Base-by-base conservation (phyloP, 2,329 filamentous ascomycete species). In the Curvularia eragrostidis region DNA sequence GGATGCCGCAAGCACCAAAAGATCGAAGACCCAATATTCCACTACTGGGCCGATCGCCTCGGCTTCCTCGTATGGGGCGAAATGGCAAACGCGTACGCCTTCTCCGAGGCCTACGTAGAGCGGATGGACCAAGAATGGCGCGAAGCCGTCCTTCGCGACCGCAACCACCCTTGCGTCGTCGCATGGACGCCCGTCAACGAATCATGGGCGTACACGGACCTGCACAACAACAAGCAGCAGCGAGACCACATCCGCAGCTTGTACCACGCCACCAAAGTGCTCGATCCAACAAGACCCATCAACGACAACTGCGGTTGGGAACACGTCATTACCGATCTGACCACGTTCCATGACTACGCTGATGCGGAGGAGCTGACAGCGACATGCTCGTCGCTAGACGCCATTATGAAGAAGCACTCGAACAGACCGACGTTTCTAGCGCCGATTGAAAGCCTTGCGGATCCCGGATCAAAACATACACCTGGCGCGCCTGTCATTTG, bases 281-380 rank as follows among this genome's bases (percentile, higher is more conserved):
- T 90, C 1, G 88, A 90, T 62, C 80, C 84, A 1, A 88, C 84
- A 0, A 78, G 88, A 5, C 86, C 86, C 15, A 81, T 90, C 67
- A 90, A 90, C 67, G 87, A 90, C 72, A 90, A 90, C 73, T 90
- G 87, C 63, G 88, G 88, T 32, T 90, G 88, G 88, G 87, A 90
- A 67, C 87, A 89, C 61, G 86, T 89, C 5, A 65, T 80, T 10
- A 87, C 85, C 0, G 87, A 90, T 63, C 76, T 90, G 2, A 85
- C 84, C 23, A 89, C 87, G 0, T 90, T 88, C 78, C 88, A 90
- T 70, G 87, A 90, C 72, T 90, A 90, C 69, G 79, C 80, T 18
- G 87, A 89, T 65, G 84, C 79, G 0, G 78, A 82, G 0, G 82
- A 81, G 21, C 80, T 90, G 6, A 78, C 82, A 5, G 77, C 82